Evolutionary conservation across 768 basidiomycete species (phyloP), one percentile per base, ranked within the genome.

Genomic region (Hygrophorus pudorinus): DNA sequence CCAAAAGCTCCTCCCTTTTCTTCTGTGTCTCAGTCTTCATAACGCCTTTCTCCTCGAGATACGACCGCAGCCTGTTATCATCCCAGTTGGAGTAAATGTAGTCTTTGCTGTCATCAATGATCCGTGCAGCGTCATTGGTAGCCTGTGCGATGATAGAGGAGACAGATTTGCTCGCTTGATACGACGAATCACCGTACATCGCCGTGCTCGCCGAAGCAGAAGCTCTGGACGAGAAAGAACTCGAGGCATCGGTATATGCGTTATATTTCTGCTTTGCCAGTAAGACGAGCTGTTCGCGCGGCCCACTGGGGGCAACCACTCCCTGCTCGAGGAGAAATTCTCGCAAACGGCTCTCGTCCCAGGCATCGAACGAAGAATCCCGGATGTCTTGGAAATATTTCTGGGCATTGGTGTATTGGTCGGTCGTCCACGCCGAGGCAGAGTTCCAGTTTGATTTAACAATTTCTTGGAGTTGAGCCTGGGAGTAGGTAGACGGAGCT

Each of bases 61-160:
- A 96, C 0, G 56, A 61, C 40, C 82, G 70, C 38, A 97, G 62
- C 50, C 72, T 71, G 53, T 71, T 81, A 51, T 93, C 88, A 45
- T 85, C 80, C 94, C 94, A 96, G 0, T 84, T 76, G 0, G 85
- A 89, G 60, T 85, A 94, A 13, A 92, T 64, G 53, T 91, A 93
- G 59, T 97, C 92, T 58, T 80, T 87, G 24, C 79, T 60, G 47
- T 85, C 76, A 49, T 92, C 84, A 16, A 89, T 58, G 20, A 64
- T 65, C 17, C 67, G 64, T 6, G 59, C 61, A 8, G 67, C 75
- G 2, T 72, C 69, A 12, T 70, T 63, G 1, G 79, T 76, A 2
- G 79, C 76, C 47, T 77, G 72, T 0, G 76, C 65, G 11, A 64
- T 67, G 1, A 70, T 43, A 39, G 62, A 72, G 7, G 68, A 65